Percentiles rank a stretch among this genome's conserved stretches.
Conservation (phyloP, 306 rosid genomes). For the Biancaea sappan region DNA sequence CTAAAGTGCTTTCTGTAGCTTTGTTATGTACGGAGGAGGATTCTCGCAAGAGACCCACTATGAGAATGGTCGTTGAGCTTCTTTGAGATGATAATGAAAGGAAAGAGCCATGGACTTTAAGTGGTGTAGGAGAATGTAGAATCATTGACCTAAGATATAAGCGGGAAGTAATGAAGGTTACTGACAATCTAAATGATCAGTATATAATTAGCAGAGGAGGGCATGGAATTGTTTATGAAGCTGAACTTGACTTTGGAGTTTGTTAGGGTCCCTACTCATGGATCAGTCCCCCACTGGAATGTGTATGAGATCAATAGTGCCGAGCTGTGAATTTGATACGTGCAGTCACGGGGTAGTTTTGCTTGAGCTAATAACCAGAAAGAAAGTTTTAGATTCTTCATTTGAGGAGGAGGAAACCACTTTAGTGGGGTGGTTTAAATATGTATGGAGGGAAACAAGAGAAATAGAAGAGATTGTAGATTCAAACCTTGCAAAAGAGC, state of each 20-base stretch:
- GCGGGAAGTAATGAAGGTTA: slow-evolving; percentile 64
- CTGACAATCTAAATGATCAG: slow-evolving; percentile 58
- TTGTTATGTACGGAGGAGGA: slow-evolving; percentile 52
- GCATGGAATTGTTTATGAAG: slow-evolving; percentile 82
- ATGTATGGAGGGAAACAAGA: slow-evolving; percentile 48
- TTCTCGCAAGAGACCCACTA: no score
- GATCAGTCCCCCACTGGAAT: slow-evolving; percentile 25
- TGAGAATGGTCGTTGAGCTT: no score
- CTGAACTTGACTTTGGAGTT: slow-evolving; percentile 37
- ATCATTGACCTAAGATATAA: no score
- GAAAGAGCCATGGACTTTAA: no score
- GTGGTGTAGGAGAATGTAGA: no score
- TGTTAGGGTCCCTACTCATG: slow-evolving; percentile 52
- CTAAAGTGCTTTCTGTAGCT: no score
- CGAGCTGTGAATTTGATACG: slow-evolving; percentile 79
- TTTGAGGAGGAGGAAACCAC: slow-evolving; percentile 51
- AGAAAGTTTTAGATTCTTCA: slow-evolving; percentile 59
- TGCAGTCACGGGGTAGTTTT: slow-evolving; percentile 82
- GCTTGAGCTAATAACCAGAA: slow-evolving; percentile 74
- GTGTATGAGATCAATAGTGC: not conserved
- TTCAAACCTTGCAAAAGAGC: slow-evolving; percentile 52
- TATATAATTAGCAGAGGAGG: slow-evolving; percentile 85
- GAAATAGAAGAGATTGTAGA: slow-evolving; percentile 57
- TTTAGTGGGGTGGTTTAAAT: slow-evolving; percentile 64
- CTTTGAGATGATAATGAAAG: no score